Evolutionary conservation across 371 early-diverging fungal genomes (phyloP).

Genomic region (Mucor racemosus): DNA sequence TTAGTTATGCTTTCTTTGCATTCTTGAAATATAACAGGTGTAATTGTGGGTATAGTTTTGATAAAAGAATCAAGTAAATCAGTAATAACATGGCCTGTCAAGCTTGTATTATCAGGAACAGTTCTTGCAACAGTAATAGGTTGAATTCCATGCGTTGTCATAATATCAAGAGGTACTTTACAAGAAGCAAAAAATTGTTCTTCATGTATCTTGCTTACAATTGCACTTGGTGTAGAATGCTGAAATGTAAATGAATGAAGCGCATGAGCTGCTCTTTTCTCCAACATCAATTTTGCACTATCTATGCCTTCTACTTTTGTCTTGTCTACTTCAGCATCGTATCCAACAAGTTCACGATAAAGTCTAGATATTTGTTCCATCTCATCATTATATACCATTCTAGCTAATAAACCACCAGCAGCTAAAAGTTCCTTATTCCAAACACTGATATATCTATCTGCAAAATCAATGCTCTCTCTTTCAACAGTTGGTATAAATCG

Average conservation of each 20-base stretch:
- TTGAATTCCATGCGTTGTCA: slow-evolving; percentile 73
- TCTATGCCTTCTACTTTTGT: slow-evolving; percentile 21
- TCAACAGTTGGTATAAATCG: slow-evolving; percentile 92
- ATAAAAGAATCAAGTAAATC: slow-evolving; percentile 60
- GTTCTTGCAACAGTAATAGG: slow-evolving; percentile 55
- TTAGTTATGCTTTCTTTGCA: slow-evolving; percentile 66
- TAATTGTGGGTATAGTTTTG: slow-evolving; percentile 66
- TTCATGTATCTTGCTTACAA: slow-evolving; percentile 66
- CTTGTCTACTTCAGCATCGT: slow-evolving; percentile 38
- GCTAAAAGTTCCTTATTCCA: slow-evolving; percentile 88
- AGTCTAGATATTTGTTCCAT: slow-evolving; percentile 63
- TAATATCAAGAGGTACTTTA: slow-evolving; percentile 54
- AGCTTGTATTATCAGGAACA: slow-evolving; percentile 26
- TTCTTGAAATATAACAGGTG: slow-evolving; percentile 47
- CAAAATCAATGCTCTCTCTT: slow-evolving; percentile 91
- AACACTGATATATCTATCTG: slow-evolving; percentile 77
- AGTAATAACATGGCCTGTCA: slow-evolving; percentile 22
- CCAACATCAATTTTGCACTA: slow-evolving; percentile 57
- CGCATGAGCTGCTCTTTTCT: slow-evolving; percentile 74
- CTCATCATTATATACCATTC: slow-evolving; percentile 83
- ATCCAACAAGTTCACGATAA: slow-evolving; percentile 59
- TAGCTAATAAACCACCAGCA: slow-evolving; percentile 74
- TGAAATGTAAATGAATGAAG: slow-evolving; percentile 72
- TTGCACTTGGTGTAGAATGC: slow-evolving; percentile 73
- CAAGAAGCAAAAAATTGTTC: slow-evolving; percentile 63